These are phyloP conservation scores for Yamadazyma phyllophila DNA, from an alignment of 805 yeast species.

Conservation along the genomic window DNA sequence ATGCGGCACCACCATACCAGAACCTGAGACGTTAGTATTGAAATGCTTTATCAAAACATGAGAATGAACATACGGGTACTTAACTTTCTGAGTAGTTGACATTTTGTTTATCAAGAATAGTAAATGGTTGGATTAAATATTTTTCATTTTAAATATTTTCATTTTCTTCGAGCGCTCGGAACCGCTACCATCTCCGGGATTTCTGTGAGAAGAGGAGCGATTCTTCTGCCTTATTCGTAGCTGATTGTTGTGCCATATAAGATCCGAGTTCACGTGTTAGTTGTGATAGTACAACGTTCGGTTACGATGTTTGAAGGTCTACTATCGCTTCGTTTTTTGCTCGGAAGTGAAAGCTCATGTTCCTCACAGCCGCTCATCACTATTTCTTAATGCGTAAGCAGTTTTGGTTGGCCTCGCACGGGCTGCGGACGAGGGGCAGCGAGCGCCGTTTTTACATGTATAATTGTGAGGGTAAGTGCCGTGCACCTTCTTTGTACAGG, in stretches of 20 bases:
- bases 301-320: too few relatives aligned
- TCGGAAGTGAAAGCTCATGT: too few relatives aligned
- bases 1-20: slow-evolving; percentile 70
- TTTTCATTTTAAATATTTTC: slow-evolving; percentile 1
- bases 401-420: not conserved
- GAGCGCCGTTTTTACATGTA: not conserved
- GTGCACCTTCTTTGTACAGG: not conserved
- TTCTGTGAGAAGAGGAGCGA: not conserved
- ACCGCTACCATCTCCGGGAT: slow-evolving; percentile 3
- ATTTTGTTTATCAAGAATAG: not conserved
- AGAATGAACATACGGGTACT: slow-evolving; percentile 13
- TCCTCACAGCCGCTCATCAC: not conserved
- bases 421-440: slow-evolving; percentile 2
- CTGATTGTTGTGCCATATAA: too few relatives aligned
- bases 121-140: not conserved
- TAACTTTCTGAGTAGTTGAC: slow-evolving; percentile 11
- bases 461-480: not conserved
- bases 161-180: slow-evolving; percentile 7
- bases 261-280: too few relatives aligned
- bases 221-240: not conserved
- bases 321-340: too few relatives aligned
- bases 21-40: slow-evolving; percentile 29
- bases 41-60: not conserved
- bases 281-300: too few relatives aligned
- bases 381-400: not conserved